These are phyloP conservation scores for Penicillium hesseltinei DNA, from an alignment of 2,329 filamentous ascomycete genomes.

Conservation along the genomic window DNA sequence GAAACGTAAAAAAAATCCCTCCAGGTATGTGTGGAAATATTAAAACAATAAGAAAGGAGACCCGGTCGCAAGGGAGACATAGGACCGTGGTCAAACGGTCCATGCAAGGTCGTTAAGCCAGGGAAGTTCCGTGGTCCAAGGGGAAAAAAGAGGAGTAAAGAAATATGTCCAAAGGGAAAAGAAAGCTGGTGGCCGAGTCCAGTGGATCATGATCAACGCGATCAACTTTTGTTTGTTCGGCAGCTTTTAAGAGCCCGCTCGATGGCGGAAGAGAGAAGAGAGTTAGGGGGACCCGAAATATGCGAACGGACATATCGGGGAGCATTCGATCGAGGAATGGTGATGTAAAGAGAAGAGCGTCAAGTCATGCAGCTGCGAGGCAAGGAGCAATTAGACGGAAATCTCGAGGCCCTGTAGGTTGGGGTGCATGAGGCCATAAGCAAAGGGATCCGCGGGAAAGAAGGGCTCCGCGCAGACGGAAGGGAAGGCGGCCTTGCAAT, in stretches of 20 bases:
- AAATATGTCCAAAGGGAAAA: slow-evolving; percentile 15
- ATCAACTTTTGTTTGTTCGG: slow-evolving; percentile 11
- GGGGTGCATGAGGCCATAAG: slow-evolving; percentile 25
- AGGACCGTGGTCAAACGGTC: slow-evolving; percentile 7
- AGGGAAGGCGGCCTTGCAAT: slow-evolving; percentile 33
- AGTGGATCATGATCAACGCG: slow-evolving; percentile 13
- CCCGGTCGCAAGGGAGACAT: neutral
- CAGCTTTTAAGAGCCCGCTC: slow-evolving; percentile 12
- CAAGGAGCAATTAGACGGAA: slow-evolving; percentile 2
- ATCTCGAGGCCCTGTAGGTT: slow-evolving; percentile 19
- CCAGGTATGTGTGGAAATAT: slow-evolving; percentile 21
- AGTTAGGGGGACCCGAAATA: slow-evolving; percentile 1
- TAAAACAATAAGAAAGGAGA: slow-evolving; percentile 23
- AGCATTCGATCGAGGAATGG: slow-evolving; percentile 2
- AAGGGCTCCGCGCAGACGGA: slow-evolving; percentile 31
- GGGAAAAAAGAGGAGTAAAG: neutral
- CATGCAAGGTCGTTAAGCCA: slow-evolving; percentile 11
- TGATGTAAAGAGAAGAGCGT: neutral
- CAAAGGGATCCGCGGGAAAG: slow-evolving; percentile 26
- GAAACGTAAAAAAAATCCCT: slow-evolving; percentile 10
- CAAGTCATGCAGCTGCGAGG: slow-evolving; percentile 6
- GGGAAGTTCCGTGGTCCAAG: slow-evolving; percentile 8
- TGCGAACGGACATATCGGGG: neutral
- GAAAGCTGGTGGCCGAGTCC: slow-evolving; percentile 22
- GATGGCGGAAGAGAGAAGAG: neutral